phyloP scores from a whole-genome alignment of 108 stramenopile species.

The Conticribra guillardii region DNA sequence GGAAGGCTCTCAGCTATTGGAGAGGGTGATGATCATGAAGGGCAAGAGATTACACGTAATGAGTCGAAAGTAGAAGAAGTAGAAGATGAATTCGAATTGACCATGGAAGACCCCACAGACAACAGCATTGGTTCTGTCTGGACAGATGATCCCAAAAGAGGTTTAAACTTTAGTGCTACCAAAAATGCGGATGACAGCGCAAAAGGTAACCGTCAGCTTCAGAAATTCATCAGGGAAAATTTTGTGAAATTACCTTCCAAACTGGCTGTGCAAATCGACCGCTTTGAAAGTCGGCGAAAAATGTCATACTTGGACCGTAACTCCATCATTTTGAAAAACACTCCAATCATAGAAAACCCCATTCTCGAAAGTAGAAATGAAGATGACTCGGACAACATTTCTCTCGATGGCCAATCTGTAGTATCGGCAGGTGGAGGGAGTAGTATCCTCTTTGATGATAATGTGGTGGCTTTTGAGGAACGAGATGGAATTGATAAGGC shows the following conservation, averaged over 20 bases:
- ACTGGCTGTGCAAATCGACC: constrained; percentile 54
- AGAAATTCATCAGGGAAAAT: constrained; percentile 56
- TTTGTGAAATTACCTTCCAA: constrained; percentile 67
- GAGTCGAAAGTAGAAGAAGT: constrained; percentile 18
- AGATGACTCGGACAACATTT: constrained; percentile 48
- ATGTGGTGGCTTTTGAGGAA: constrained; percentile 55
- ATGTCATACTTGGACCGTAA: constrained; percentile 48
- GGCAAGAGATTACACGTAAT: constrained; percentile 16
- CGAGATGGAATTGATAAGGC: constrained; percentile 70
- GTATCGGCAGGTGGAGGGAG: constrained; percentile 65
- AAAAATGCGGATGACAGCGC: constrained; percentile 5
- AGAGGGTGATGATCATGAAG: constrained; percentile 48
- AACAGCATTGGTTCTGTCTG: constrained; percentile 51
- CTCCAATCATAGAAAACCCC: constrained; percentile 44
- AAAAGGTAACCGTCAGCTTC: constrained; percentile 51
- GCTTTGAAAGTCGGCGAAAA: constrained; percentile 55
- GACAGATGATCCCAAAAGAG: constrained; percentile 31
- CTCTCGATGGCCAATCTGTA: constrained; percentile 48
- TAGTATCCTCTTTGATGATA: constrained; percentile 59
- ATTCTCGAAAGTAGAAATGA: constrained; percentile 55
- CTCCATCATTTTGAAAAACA: constrained; percentile 33
- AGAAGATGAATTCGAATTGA: constrained; percentile 41
- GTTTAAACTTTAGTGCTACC: constrained; percentile 8
- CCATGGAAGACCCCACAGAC: constrained; percentile 51
- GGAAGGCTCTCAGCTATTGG: constrained; percentile 45